phyloP scores from a whole-genome alignment of 371 early-diverging fungal species.

The Umbelopsis sp. region DNA sequence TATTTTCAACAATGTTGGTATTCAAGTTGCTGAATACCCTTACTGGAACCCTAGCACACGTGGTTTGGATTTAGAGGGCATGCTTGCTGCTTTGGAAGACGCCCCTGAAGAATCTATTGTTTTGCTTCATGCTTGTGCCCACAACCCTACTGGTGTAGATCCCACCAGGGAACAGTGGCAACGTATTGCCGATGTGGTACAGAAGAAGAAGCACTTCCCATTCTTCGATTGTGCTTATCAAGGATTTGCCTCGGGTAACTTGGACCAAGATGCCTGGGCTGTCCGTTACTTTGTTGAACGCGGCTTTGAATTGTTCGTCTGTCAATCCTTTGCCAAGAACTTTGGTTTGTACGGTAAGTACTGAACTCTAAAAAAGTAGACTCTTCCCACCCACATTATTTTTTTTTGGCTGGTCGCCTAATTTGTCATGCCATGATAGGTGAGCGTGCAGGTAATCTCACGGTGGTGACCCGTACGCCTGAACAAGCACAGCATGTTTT shows the following conservation, averaged over 20 bases:
- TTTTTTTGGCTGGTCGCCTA: background rate
- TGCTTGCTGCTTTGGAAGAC: slow-evolving; percentile 66
- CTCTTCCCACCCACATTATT: background rate
- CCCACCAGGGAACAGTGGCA: slow-evolving; percentile 93
- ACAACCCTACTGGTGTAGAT: slow-evolving; percentile 98
- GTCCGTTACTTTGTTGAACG: slow-evolving; percentile 90
- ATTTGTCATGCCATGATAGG: slow-evolving; percentile 41
- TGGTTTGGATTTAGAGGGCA: slow-evolving; percentile 78
- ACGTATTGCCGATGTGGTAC: slow-evolving; percentile 81
- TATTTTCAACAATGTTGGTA: slow-evolving; percentile 86
- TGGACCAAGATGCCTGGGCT: slow-evolving; percentile 90
- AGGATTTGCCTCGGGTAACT: slow-evolving; percentile 94
- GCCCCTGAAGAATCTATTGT: slow-evolving; percentile 83
- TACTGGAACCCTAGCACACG: slow-evolving; percentile 86
- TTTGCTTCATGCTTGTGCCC: slow-evolving; percentile 90
- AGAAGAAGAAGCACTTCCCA: slow-evolving; percentile 76
- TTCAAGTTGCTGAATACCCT: slow-evolving; percentile 80
- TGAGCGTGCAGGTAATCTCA: slow-evolving; percentile 89
- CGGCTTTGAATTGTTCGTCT: slow-evolving; percentile 88
- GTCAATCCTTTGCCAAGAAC: slow-evolving; percentile 95
- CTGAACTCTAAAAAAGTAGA: background rate
- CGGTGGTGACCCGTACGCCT: slow-evolving; percentile 66
- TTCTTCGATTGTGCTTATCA: slow-evolving; percentile 99
- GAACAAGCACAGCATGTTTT: slow-evolving; percentile 60
- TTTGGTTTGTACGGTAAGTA: slow-evolving; percentile 90